Evolutionary conservation across 805 yeast species (phyloP).

Genomic region (Saccharomycopsis selenospora): DNA sequence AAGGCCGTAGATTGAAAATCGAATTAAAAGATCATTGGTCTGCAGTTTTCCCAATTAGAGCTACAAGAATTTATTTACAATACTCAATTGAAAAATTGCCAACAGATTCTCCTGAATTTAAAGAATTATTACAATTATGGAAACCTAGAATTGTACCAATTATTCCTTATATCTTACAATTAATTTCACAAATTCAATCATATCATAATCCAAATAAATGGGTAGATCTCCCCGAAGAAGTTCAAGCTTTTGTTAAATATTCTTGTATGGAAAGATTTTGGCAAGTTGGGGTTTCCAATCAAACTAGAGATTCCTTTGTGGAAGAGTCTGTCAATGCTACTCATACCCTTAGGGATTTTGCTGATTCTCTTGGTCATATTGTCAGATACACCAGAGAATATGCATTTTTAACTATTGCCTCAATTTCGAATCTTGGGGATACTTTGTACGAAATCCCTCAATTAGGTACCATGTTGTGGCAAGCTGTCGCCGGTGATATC

Average conservation of each 20-base stretch:
- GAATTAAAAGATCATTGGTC: conserved; percentile 89
- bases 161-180: conserved; percentile 80
- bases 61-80: conserved; percentile 90
- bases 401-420: conserved; percentile 82
- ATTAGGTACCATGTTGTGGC: conserved; percentile 70
- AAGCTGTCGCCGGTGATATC: conserved; percentile 76
- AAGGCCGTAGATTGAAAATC: conserved; percentile 67
- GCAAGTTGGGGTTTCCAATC: conserved; percentile 97
- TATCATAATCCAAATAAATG: conserved; percentile 92
- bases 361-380: conserved; percentile 95
- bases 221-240: conserved; percentile 80
- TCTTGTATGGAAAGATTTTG: conserved; percentile 92
- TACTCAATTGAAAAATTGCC: conserved; percentile 88
- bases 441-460: conserved; percentile 82
- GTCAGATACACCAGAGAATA: conserved; percentile 94
- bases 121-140: conserved; percentile 67
- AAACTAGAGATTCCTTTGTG: conserved; percentile 87
- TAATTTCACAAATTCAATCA: conserved; percentile 85
- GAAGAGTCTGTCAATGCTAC: conserved; percentile 93
- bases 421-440: conserved; percentile 83
- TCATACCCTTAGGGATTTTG: conserved; percentile 90
- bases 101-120: conserved; percentile 70
- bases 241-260: conserved; percentile 83
- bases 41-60: conserved; percentile 88
- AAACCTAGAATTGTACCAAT: conserved; percentile 89